Base-by-base conservation (phyloP, 148 eudicot genomes). In the Suaeda aralocaspica region DNA sequence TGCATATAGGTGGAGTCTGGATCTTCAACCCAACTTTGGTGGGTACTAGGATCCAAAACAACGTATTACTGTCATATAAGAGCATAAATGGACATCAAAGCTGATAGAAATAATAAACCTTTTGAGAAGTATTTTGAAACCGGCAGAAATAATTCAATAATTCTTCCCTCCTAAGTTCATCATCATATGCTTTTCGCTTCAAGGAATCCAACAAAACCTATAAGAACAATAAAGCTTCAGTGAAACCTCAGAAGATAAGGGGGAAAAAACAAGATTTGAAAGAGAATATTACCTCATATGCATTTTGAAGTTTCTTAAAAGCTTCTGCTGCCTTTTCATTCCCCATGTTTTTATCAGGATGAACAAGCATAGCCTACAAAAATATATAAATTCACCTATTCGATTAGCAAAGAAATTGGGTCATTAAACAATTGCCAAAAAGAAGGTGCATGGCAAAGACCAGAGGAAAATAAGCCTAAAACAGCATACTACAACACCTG, bases 291-390 rank as follows among this genome's bases (percentile, higher is more conserved):
- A 91, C 99, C 96, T 94, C 99, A 59, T 94, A 94, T 59, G 99
- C 97, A 80, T 91, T 94, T 74, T 94, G 99, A 78, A 94, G 99
- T 85, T 89, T 94, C 80, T 94, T 87, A 77, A 94, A 94, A 77
- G 99, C 99, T 78, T 94, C 99, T 50, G 85, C 99, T 79, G 99
- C 99, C 83, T 89, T 94, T 67, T 94, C 99, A 78, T 94, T 89
- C 67, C 99, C 98, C 99, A 94, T 94, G 80, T 94, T 94, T 81
- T 94, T 94, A 81, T 94, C 99, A 80, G 99, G 99, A 77, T 94
- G 99, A 73, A 94, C 99, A 68, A 94, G 85, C 99, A 94, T 94
- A 69, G 99, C 99, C 99, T 94, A 76, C 28, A 74, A 79, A 57
- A 56, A 73, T 51, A 75, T 41, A 76, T 45, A 66, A 42, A 21